Percentiles rank a stretch among this genome's conserved stretches.
Conservation (phyloP, 345 rosid genomes). For the Brassica rapa region DNA sequence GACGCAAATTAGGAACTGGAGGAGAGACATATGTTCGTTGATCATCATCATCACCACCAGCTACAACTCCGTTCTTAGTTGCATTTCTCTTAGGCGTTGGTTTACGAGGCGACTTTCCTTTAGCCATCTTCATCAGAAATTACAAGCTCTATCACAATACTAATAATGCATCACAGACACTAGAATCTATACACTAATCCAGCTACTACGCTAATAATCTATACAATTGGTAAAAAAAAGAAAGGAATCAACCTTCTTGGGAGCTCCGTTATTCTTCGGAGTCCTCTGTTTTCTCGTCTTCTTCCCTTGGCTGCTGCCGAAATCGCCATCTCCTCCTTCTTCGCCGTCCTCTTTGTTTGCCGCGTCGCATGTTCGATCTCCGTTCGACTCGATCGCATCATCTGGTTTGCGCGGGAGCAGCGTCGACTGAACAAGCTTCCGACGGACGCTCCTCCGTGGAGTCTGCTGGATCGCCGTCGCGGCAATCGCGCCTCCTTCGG, state of each 20-base stretch:
- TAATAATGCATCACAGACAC: neutral
- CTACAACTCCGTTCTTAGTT: slow-evolving; percentile 33
- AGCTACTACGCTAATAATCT: neutral
- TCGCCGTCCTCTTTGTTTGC: slow-evolving; percentile 14
- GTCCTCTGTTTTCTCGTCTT: slow-evolving; percentile 52
- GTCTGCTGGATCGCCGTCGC: slow-evolving; percentile 27
- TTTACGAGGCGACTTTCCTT: slow-evolving; percentile 48
- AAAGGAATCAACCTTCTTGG: slow-evolving; percentile 49
- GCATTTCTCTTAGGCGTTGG: slow-evolving; percentile 61
- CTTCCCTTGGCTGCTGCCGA: slow-evolving; percentile 61
- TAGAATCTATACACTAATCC: neutral
- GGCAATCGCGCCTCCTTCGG: slow-evolving; percentile 24
- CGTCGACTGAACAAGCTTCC: slow-evolving; percentile 78
- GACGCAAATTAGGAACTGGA: slow-evolving; percentile 59
- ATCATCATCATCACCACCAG: slow-evolving; percentile 22
- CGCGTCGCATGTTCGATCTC: slow-evolving; percentile 36
- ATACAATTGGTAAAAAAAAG: neutral
- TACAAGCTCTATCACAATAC: too few species aligned
- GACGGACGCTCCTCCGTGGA: slow-evolving; percentile 50
- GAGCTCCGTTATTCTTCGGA: slow-evolving; percentile 44
- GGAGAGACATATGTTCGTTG: slow-evolving; percentile 33
- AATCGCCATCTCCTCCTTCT: slow-evolving; percentile 49
- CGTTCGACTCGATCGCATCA: slow-evolving; percentile 41
- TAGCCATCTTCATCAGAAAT: slow-evolving; percentile 17
- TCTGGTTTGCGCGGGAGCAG: slow-evolving; percentile 55